These are phyloP conservation scores for Fusarium staphyleae DNA, from an alignment of 2,329 filamentous ascomycete species.

Conservation along the genomic window DNA sequence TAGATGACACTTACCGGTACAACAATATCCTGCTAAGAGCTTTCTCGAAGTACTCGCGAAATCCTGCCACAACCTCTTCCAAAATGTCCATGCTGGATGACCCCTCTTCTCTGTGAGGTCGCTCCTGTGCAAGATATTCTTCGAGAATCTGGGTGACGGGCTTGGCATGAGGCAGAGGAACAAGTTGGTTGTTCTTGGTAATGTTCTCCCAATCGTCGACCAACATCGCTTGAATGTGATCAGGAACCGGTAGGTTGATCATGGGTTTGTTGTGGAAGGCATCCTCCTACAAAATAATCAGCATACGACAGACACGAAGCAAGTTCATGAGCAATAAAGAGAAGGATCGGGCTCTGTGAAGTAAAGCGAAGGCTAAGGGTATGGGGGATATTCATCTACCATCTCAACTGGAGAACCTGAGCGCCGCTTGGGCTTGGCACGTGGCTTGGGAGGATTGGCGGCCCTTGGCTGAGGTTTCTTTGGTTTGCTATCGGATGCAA, in stretches of 20 bases:
- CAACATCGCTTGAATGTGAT: constrained; percentile 87
- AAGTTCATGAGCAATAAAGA: neutral
- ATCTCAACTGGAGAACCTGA: constrained; percentile 14
- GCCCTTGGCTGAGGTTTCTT: constrained; percentile 20
- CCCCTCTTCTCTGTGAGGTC: constrained; percentile 67
- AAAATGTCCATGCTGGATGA: constrained; percentile 83
- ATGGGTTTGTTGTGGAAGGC: constrained; percentile 83
- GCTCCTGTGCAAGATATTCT: constrained; percentile 78
- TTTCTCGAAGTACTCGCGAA: constrained; percentile 95
- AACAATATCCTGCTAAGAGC: constrained; percentile 86
- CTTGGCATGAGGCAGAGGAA: constrained; percentile 79
- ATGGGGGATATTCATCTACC: constrained; percentile 22
- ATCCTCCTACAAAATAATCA: constrained; percentile 72
- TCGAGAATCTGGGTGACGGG: constrained; percentile 81
- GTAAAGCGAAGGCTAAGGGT: neutral
- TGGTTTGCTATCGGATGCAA: constrained; percentile 1
- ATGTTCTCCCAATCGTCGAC: constrained; percentile 99
- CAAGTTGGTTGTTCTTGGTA: constrained; percentile 91
- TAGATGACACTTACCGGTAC: constrained; percentile 65
- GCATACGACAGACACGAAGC: constrained; percentile 1
- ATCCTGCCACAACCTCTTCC: constrained; percentile 84
- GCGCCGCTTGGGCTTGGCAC: constrained; percentile 19
- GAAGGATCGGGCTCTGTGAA: neutral
- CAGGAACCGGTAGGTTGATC: constrained; percentile 85
- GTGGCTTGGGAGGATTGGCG: constrained; percentile 5